These are phyloP conservation scores for Sarocladium strictum DNA, from an alignment of 2,329 filamentous ascomycete species.

Conservation along the genomic window DNA sequence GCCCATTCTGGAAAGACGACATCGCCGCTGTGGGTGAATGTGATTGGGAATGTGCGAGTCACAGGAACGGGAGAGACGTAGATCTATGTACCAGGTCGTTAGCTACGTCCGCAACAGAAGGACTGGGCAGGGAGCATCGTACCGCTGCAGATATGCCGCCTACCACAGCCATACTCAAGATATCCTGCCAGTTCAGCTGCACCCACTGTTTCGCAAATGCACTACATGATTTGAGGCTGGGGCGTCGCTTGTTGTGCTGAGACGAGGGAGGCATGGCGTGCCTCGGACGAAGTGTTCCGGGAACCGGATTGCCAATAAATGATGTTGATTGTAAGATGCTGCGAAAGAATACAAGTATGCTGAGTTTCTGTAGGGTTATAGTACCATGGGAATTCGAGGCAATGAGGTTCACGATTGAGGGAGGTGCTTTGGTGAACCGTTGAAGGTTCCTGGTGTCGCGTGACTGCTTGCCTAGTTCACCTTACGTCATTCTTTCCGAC, in stretches of 20 bases:
- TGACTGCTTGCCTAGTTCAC: conserved; percentile 6
- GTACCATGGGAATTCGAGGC: not conserved
- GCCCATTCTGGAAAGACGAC: conserved; percentile 59
- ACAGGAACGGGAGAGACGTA: conserved; percentile 49
- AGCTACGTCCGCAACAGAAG: not conserved
- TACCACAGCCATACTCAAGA: conserved; percentile 52
- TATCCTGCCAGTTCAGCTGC: conserved; percentile 51
- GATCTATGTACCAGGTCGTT: conserved; percentile 29
- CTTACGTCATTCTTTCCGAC: not conserved
- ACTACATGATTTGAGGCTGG: not conserved
- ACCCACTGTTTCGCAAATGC: conserved; percentile 40
- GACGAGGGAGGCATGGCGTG: not conserved
- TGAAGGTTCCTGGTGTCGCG: not conserved
- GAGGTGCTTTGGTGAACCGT: not conserved
- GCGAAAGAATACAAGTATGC: not conserved
- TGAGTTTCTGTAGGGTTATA: too few relatives aligned
- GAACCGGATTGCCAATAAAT: too few relatives aligned
- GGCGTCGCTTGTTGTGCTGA: not conserved
- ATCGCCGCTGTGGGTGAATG: conserved; percentile 49
- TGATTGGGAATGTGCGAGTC: conserved; percentile 58
- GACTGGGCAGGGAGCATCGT: conserved; percentile 1
- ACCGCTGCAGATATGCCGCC: conserved; percentile 28
- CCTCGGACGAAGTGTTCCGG: not conserved
- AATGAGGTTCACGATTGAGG: not conserved
- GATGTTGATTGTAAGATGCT: not conserved